Conservation (phyloP, 1,139 yeast genomes). For the Candida freyschussii region DNA sequence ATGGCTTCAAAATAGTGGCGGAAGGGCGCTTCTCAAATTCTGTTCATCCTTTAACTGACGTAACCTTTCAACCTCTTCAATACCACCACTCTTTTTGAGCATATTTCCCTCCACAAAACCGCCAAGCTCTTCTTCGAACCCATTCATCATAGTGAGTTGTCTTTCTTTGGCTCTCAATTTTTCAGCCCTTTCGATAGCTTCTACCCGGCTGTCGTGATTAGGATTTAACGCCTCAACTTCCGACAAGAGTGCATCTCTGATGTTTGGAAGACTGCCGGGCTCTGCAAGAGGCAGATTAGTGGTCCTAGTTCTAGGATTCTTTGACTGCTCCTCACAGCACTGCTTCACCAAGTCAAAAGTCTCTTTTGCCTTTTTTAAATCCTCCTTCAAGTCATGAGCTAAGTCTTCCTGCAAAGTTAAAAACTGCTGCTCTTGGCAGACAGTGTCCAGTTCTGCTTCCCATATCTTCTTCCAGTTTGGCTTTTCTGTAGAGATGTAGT, state of each 20-base stretch:
- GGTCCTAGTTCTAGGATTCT: slow-evolving; percentile 35
- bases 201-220: slow-evolving; percentile 76
- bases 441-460: slow-evolving; percentile 86
- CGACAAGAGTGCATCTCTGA: slow-evolving; percentile 72
- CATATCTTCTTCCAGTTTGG: slow-evolving; percentile 88
- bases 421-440: slow-evolving; percentile 91
- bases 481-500: slow-evolving; percentile 63
- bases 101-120: slow-evolving; percentile 75
- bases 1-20: slow-evolving; percentile 19
- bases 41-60: slow-evolving; percentile 66
- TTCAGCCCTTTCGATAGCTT: slow-evolving; percentile 87
- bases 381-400: slow-evolving; percentile 74
- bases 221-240: slow-evolving; percentile 81
- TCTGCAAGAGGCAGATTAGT: slow-evolving; percentile 49
- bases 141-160: slow-evolving; percentile 50
- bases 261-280: slow-evolving; percentile 62
- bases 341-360: slow-evolving; percentile 78
- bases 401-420: slow-evolving; percentile 86
- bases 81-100: slow-evolving; percentile 80
- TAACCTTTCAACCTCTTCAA: slow-evolving; percentile 74
- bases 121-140: slow-evolving; percentile 83
- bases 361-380: slow-evolving; percentile 71
- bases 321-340: slow-evolving; percentile 74
- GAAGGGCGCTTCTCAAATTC: slow-evolving; percentile 48
- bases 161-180: slow-evolving; percentile 70